Conservation (phyloP, 2,329 filamentous ascomycete genomes). For the Diaporthe eres region DNA sequence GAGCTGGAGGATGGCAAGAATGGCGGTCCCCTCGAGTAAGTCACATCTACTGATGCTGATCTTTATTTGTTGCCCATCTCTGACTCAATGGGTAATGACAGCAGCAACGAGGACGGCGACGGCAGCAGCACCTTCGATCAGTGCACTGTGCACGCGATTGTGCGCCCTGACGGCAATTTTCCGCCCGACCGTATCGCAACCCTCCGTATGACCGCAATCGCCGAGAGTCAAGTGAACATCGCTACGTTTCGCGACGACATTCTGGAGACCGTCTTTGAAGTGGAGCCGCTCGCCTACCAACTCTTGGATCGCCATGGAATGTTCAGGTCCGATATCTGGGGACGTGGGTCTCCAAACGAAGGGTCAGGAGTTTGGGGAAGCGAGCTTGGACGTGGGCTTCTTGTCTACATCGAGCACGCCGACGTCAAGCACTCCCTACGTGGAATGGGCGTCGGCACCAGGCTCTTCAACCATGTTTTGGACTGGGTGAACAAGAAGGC, state of each 20-base stretch:
- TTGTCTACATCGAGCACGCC: neutral
- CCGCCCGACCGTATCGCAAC: neutral
- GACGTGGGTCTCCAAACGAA: neutral
- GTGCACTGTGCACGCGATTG: neutral
- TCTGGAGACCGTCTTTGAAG: neutral
- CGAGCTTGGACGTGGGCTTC: neutral
- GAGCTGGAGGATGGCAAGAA: neutral
- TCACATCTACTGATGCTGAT: neutral
- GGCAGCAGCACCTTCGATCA: neutral
- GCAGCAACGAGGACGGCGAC: neutral
- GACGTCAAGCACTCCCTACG: neutral
- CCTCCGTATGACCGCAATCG: neutral
- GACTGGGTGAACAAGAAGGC: neutral
- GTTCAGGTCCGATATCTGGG: neutral
- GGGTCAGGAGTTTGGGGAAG: neutral
- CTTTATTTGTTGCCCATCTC: neutral
- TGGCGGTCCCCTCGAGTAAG: neutral
- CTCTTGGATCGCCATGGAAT: neutral
- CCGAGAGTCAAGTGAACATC: neutral
- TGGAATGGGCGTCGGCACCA: neutral
- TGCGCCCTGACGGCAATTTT: neutral
- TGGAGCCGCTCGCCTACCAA: neutral
- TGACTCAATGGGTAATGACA: neutral
- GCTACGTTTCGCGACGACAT: neutral
- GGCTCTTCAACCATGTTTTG: neutral